A percentile compares a stretch with the other conserved stretches of the same genome.
phyloP scores from a whole-genome alignment of 192 early-diverging fungal genomes.

The Haplosporangium gracile region DNA sequence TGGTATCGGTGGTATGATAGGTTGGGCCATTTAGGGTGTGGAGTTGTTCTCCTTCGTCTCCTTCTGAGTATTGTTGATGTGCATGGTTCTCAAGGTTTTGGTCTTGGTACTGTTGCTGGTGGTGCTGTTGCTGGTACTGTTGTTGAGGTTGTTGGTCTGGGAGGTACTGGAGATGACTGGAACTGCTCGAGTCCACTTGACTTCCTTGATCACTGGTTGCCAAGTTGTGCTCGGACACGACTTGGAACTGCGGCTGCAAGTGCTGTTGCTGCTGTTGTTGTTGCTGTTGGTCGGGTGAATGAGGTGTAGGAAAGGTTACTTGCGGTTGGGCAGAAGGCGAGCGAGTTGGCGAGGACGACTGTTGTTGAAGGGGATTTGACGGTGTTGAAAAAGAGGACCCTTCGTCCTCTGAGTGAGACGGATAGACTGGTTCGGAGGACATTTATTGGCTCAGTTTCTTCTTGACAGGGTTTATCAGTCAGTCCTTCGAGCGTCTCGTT shows the following conservation, averaged over 20 bases:
- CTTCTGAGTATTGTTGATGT: background rate
- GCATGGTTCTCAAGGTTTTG: background rate
- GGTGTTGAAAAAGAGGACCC: background rate
- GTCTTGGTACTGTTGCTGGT: background rate
- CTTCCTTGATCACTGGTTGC: background rate
- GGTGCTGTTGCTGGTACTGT: background rate
- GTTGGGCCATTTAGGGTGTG: background rate
- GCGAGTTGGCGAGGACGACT: background rate
- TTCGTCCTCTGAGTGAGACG: background rate
- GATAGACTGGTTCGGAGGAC: conserved; percentile 1
- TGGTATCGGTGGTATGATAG: background rate
- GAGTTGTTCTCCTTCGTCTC: background rate
- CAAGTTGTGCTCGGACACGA: background rate
- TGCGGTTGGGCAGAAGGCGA: background rate
- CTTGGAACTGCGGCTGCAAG: background rate
- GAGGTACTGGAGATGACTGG: background rate
- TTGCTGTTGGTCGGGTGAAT: background rate
- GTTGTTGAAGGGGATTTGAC: background rate
- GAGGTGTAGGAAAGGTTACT: background rate
- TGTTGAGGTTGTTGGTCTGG: background rate
- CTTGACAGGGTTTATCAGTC: background rate
- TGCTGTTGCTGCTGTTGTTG: conserved; percentile 5
- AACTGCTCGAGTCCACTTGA: background rate
- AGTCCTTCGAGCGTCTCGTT: no score
- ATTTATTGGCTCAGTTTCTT: conserved; percentile 4